Evolutionary conservation across 768 basidiomycete species (phyloP), one percentile per base, ranked within the genome.

Genomic region (Suillus subluteus): DNA sequence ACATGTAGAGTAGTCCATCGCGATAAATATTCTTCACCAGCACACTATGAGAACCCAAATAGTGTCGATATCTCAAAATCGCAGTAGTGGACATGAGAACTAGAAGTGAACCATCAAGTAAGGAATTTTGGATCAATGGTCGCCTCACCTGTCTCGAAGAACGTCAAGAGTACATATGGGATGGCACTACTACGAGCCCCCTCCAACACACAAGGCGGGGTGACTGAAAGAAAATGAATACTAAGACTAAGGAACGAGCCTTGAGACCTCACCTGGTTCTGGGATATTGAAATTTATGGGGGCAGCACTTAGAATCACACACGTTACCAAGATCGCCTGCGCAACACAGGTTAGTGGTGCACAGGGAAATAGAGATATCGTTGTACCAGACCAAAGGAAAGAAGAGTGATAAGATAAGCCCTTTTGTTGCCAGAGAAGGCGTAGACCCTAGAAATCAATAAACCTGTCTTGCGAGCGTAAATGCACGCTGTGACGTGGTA

Each of bases 111-210:
- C n/a, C 1, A n/a, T 56, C 12, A n/a, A 8, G 5, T 6, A 13
- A 32, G 7, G n/a, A 41, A 18, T 13, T 52, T 62, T 62, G 41
- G 11, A 62, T 18, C 9, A 7, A n/a, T 4, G 13, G 26, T 44
- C 16, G n/a, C 23, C 65, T 52, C 23, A 66, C 65, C 65, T 23
- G 52, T 63, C 48, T 66, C 65, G n/a, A 63, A 66, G 8, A 62
- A 30, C 26, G 41, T 46, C 13, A 66, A 46, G 8, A 66, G n/a
- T 23, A 35, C 65, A 50, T 66, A 66, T 0, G 43, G 37, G 43
- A 66, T 35, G 37, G 62, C 35, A 38, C 46, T 62, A 11, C 37
- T 37, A 11, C 16, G 41, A 37, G 40, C 18, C 8, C 65, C 48
- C 40, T 62, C 61, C 0, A 66, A 66, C 3, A 26, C 43, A 7